These are phyloP conservation scores for Fusarium palustre DNA, from an alignment of 2,329 filamentous ascomycete species.

Conservation along the genomic window DNA sequence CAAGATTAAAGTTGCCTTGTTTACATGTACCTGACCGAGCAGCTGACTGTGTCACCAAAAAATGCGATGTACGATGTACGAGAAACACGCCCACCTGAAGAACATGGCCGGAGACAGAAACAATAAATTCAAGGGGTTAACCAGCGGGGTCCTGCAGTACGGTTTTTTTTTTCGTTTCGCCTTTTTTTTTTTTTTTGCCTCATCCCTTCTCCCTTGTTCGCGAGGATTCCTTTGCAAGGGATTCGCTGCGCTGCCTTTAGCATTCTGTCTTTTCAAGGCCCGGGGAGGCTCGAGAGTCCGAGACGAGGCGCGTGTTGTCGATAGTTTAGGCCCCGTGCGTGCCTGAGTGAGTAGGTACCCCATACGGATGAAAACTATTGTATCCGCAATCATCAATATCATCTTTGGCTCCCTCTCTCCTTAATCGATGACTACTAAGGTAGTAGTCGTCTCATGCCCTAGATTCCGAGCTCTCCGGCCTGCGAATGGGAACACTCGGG, in stretches of 20 bases:
- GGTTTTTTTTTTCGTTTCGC: slow-evolving; percentile 26
- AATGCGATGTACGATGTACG: slow-evolving; percentile 38
- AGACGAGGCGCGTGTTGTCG: slow-evolving; percentile 12
- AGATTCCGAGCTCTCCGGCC: slow-evolving; percentile 46
- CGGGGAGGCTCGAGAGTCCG: slow-evolving; percentile 2
- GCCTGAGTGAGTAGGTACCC: neutral
- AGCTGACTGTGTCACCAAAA: slow-evolving; percentile 21
- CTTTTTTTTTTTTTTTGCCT: slow-evolving; percentile 22
- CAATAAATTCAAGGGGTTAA: slow-evolving; percentile 35
- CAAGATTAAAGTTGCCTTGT: slow-evolving; percentile 23
- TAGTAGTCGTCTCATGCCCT: slow-evolving; percentile 24
- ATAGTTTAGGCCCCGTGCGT: slow-evolving; percentile 19
- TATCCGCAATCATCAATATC: slow-evolving; percentile 12
- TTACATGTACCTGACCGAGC: slow-evolving; percentile 26
- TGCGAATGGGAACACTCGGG: slow-evolving; percentile 47
- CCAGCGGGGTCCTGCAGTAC: slow-evolving; percentile 27
- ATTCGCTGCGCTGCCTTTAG: slow-evolving; percentile 3
- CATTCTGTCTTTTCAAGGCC: slow-evolving; percentile 8
- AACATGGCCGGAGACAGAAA: slow-evolving; percentile 18
- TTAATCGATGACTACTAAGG: slow-evolving; percentile 14
- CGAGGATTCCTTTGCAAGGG: slow-evolving; percentile 11
- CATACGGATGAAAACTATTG: neutral
- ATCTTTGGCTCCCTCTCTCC: slow-evolving; percentile 20
- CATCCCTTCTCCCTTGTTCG: slow-evolving; percentile 21
- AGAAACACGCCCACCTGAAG: slow-evolving; percentile 25